These are phyloP conservation scores for Eutrema yunnanense DNA, from an alignment of 345 rosid species.

Conservation along the genomic window DNA sequence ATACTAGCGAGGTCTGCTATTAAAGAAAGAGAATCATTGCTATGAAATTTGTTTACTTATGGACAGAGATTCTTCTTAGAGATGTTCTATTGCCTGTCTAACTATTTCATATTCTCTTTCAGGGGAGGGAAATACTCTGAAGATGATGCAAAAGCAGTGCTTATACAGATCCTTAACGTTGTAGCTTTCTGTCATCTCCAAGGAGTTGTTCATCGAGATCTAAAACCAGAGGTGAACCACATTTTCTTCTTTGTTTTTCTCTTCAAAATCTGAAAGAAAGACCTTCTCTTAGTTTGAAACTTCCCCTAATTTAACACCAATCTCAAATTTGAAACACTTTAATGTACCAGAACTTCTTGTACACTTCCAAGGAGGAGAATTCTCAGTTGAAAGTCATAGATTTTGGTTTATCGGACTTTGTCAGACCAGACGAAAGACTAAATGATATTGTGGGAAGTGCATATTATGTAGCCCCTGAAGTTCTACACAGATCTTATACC, in stretches of 20 bases:
- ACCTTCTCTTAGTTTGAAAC: background rate
- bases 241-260: background rate
- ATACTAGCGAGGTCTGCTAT: slow-evolving; percentile 73
- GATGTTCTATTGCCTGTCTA: slow-evolving; percentile 13
- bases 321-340: slow-evolving; percentile 22
- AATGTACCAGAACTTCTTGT: slow-evolving; percentile 79
- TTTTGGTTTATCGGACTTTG: slow-evolving; percentile 95
- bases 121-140: slow-evolving; percentile 98
- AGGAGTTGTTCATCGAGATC: slow-evolving; percentile 96
- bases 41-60: background rate
- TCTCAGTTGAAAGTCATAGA: slow-evolving; percentile 91
- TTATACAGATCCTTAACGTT: slow-evolving; percentile 79
- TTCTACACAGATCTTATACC: slow-evolving; percentile 82
- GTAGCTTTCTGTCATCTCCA: slow-evolving; percentile 98
- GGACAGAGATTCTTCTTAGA: background rate
- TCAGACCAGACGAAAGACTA: slow-evolving; percentile 93
- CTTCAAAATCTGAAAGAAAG: background rate
- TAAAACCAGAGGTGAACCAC: slow-evolving; percentile 87
- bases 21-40: background rate
- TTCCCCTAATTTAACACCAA: background rate
- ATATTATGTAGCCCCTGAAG: slow-evolving; percentile 97
- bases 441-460: slow-evolving; percentile 98
- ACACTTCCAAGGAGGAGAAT: slow-evolving; percentile 72
- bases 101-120: slow-evolving; percentile 19
- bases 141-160: slow-evolving; percentile 87